These are phyloP conservation scores for Aegilops sharonensis DNA, from an alignment of 176 grass and related monocot species.

Conservation along the genomic window DNA sequence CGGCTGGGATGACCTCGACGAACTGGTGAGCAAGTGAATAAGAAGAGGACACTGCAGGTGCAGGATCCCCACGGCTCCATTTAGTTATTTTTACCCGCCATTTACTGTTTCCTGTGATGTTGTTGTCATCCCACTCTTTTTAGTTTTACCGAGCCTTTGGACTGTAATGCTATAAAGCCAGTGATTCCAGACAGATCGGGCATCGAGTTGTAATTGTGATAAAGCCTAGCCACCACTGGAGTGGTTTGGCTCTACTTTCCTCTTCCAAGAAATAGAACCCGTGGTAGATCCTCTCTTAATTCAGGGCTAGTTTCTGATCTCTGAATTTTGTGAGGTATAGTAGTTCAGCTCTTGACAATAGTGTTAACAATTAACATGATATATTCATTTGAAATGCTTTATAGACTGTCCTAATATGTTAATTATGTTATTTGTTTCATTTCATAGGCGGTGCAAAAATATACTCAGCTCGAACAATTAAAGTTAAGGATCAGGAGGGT, in stretches of 20 bases:
- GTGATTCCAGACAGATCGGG: background rate
- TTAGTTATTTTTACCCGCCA: background rate
- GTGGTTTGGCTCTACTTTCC: background rate
- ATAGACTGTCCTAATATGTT: slow-evolving; percentile 7
- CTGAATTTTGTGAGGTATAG: background rate
- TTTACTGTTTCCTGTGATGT: background rate
- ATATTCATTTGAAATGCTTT: slow-evolving; percentile 1
- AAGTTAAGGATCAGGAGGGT: slow-evolving; percentile 90
- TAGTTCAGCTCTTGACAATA: background rate
- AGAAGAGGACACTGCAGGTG: background rate
- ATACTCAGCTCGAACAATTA: slow-evolving; percentile 78
- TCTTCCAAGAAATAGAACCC: background rate
- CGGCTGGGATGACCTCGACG: background rate
- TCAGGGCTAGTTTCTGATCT: background rate
- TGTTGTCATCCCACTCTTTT: background rate
- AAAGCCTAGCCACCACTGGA: background rate
- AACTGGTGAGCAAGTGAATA: background rate
- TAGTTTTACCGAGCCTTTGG: background rate
- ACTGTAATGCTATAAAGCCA: background rate
- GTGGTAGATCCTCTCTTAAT: background rate
- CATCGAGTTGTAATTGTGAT: background rate
- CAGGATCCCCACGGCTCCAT: background rate
- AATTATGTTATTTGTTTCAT: slow-evolving; percentile 23
- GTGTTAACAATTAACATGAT: background rate
- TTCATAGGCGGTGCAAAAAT: slow-evolving; percentile 76